phyloP scores from a whole-genome alignment of 1,284 basidiomycete genomes.

The Entoloma clypeatum region DNA sequence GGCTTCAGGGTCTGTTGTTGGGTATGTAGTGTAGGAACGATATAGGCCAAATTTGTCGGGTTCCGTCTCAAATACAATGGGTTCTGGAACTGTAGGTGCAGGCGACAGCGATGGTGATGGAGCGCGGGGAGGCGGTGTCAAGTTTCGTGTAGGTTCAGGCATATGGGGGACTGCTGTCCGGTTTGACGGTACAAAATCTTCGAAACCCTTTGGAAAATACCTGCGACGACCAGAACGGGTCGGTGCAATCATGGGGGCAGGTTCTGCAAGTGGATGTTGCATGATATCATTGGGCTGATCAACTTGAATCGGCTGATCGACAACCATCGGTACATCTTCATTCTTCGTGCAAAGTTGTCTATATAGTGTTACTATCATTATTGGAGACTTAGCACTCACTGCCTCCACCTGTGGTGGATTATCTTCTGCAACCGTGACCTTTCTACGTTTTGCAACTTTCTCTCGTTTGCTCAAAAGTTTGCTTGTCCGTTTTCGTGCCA shows the following conservation, averaged over 20 bases:
- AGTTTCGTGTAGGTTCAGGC: too few species aligned
- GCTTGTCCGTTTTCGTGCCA: too few species aligned
- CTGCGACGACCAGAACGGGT: neutral
- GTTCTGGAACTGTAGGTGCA: neutral
- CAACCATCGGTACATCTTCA: conserved; percentile 1
- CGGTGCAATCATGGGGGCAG: neutral
- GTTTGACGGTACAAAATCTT: too few species aligned
- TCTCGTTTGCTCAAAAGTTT: too few species aligned
- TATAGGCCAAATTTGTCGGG: conserved; percentile 10
- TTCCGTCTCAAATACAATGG: conserved; percentile 6
- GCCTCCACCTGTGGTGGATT: too few species aligned
- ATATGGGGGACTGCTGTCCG: too few species aligned
- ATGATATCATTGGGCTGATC: neutral
- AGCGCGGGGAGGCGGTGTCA: neutral
- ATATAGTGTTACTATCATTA: too few species aligned
- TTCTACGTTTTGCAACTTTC: too few species aligned
- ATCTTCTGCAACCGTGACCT: too few species aligned
- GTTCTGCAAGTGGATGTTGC: neutral
- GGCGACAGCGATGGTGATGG: neutral
- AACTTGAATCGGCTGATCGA: neutral
- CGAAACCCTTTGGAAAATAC: neutral
- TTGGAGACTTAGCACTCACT: too few species aligned
- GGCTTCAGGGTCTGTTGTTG: conserved; percentile 12
- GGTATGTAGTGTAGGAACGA: conserved; percentile 4
- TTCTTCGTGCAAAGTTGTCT: too few species aligned